A percentile compares a stretch with the other conserved stretches of the same genome.
phyloP scores from a whole-genome alignment of 140 eudicot genomes.

The Erigeron philadelphicus region DNA sequence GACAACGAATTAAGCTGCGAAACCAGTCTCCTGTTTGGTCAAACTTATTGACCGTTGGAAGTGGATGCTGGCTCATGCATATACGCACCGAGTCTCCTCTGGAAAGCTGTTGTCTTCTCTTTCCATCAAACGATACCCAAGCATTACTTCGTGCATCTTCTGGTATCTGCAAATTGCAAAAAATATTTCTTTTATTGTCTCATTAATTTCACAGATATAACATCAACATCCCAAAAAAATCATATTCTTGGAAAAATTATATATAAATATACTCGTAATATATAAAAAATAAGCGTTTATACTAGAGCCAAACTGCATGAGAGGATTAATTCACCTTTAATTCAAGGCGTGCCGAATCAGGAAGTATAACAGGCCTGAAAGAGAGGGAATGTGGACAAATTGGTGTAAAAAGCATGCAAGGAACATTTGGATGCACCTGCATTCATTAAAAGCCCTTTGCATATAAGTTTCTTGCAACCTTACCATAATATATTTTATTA shows the following conservation, averaged over 20 bases:
- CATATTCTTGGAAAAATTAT: neutral
- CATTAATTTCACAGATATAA: neutral
- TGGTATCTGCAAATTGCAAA: slow-evolving; percentile 59
- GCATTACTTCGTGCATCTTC: slow-evolving; percentile 96
- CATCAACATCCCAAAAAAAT: neutral
- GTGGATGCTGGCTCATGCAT: slow-evolving; percentile 94
- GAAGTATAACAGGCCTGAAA: slow-evolving; percentile 94
- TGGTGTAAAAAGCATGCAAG: slow-evolving; percentile 97
- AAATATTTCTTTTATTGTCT: slow-evolving; percentile 2
- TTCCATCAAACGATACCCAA: slow-evolving; percentile 99
- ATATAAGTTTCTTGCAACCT: neutral
- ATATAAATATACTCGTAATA: neutral
- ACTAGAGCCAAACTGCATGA: slow-evolving; percentile 7
- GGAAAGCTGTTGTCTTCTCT: slow-evolving; percentile 97
- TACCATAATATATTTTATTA: neutral
- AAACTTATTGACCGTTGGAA: slow-evolving; percentile 90
- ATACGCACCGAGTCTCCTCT: slow-evolving; percentile 94
- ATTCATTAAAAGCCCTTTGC: slow-evolving; percentile 19
- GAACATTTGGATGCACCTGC: slow-evolving; percentile 99
- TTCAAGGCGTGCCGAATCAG: slow-evolving; percentile 96
- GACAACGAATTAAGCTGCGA: slow-evolving; percentile 88
- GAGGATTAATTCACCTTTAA: slow-evolving; percentile 49
- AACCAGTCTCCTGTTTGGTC: slow-evolving; percentile 99
- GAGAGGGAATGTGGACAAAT: slow-evolving; percentile 98
- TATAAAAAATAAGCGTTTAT: neutral